phyloP scores from a whole-genome alignment of 2,329 filamentous ascomycete species.

The Diaporthe sp. region DNA sequence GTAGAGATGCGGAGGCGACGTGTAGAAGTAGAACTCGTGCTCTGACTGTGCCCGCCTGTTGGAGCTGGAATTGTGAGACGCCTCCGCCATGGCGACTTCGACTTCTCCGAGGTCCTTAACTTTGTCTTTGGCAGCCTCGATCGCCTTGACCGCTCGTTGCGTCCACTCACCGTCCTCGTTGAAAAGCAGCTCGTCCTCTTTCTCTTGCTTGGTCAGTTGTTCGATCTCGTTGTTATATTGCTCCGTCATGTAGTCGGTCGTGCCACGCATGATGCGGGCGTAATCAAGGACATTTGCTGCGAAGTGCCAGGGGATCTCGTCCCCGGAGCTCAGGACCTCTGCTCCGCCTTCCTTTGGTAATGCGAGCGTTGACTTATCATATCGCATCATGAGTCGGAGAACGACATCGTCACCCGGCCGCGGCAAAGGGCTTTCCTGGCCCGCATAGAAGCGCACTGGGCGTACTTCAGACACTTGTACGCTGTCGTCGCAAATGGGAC shows the following conservation, averaged over 20 bases:
- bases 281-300: slow-evolving; percentile 95
- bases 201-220: slow-evolving; percentile 81
- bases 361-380: slow-evolving; percentile 85
- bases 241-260: slow-evolving; percentile 85
- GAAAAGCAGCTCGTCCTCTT: slow-evolving; percentile 92
- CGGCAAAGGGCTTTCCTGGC: slow-evolving; percentile 86
- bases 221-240: slow-evolving; percentile 86
- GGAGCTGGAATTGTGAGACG: slow-evolving; percentile 43
- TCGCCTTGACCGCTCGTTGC: slow-evolving; percentile 81
- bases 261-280: slow-evolving; percentile 94
- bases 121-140: slow-evolving; percentile 83
- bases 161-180: slow-evolving; percentile 95
- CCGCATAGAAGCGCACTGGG: slow-evolving; percentile 91
- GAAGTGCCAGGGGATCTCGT: slow-evolving; percentile 95
- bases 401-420: slow-evolving; percentile 91
- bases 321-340: slow-evolving; percentile 75
- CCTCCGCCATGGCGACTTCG: slow-evolving; percentile 45
- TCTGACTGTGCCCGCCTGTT: slow-evolving; percentile 48
- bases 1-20: slow-evolving; percentile 88
- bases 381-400: slow-evolving; percentile 85
- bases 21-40: slow-evolving; percentile 86
- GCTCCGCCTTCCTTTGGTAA: slow-evolving; percentile 84
- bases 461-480: slow-evolving; percentile 93
- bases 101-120: slow-evolving; percentile 61
- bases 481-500: slow-evolving; percentile 93